A percentile compares a stretch with the other conserved stretches of the same genome.
Evolutionary conservation across 2,329 filamentous ascomycete species (phyloP).

Genomic region (Zymoseptoria passerinii): DNA sequence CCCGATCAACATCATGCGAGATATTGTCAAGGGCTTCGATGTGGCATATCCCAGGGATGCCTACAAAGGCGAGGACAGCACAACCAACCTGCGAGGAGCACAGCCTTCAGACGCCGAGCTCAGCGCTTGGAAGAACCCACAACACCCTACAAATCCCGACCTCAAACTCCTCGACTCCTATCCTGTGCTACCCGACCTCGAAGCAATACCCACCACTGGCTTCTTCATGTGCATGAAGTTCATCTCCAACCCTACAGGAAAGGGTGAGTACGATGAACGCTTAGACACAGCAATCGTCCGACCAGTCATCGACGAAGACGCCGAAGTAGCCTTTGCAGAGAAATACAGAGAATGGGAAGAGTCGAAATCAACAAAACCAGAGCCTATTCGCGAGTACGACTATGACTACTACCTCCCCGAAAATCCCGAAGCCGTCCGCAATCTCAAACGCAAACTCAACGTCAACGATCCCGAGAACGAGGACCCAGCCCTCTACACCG

Average conservation of each 20-base stretch:
- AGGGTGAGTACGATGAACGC: constrained; percentile 47
- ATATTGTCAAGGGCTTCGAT: constrained; percentile 56
- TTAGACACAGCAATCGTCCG: constrained; percentile 52
- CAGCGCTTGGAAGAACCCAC: constrained; percentile 52
- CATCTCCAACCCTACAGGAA: constrained; percentile 48
- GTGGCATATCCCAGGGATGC: constrained; percentile 55
- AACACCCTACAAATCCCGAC: constrained; percentile 50
- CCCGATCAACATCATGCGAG: constrained; percentile 52
- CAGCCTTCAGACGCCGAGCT: constrained; percentile 46
- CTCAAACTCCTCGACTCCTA: constrained; percentile 52
- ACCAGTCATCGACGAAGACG: constrained; percentile 41
- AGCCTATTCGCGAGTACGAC: constrained; percentile 48
- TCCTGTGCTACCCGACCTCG: constrained; percentile 53
- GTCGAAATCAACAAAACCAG: constrained; percentile 42
- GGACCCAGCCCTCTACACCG: constrained; percentile 43
- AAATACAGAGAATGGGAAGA: constrained; percentile 41
- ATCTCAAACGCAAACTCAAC: constrained; percentile 50
- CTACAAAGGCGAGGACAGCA: constrained; percentile 59
- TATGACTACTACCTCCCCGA: constrained; percentile 54
- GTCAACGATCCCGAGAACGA: constrained; percentile 46
- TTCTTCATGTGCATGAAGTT: constrained; percentile 55
- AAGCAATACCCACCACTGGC: constrained; percentile 51
- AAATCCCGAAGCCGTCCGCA: constrained; percentile 39
- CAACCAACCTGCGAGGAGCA: constrained; percentile 46
- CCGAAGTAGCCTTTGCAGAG: constrained; percentile 42